Base-by-base conservation (phyloP, 441 rosid genomes). In the Pelargonium cotyledonis region DNA sequence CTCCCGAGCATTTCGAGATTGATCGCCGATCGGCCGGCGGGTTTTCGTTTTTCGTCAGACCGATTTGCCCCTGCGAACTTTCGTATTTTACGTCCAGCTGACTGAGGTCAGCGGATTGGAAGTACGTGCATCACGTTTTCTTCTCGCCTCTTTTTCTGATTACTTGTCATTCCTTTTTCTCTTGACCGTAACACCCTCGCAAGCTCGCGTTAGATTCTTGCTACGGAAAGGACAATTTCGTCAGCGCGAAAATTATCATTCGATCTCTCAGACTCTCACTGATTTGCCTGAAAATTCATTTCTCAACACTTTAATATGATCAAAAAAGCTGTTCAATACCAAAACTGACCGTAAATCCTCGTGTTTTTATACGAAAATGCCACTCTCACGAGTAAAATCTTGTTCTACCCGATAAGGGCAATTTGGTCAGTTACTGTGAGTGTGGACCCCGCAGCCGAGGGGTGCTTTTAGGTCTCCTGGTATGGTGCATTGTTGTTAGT, bases 91-190 rank as follows among this genome's bases (percentile, higher is more conserved):
- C 65, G 10, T 44, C 31, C 71, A 63, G 66, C 40, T 53, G 64
- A 14, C 47, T 58, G 73, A 47, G 75, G 69, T 68, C 75, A 62
- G 60, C 75, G 70, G n/a, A 53, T 73, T 68, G 69, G 64, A 66
- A 75, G 57, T 29, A 68, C 47, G 44, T 57, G 8, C 40, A 35
- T 81, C 71, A 57, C 80, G 82, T 73, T 79, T 76, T 83, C 84
- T 66, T 74, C 76, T 81, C 73, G 72, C 81, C 58, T 74, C 79
- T 5, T 79, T 83, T 79, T 57, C 66, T 69, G 76, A 66, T 75
- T 51, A 65, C 43, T 74, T 76, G 72, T 76, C 78, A 70, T 57
- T 76, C 73, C 6, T 8, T 44, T 44, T 67, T 64, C 5, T 63
- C 69, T 69, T 73, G 69, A 73, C 81, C 60, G 53, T 78, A 53